A percentile compares a stretch with the other conserved stretches of the same genome.
Conservation (phyloP, 2,329 filamentous ascomycete genomes). For the Apiospora pterosperma region DNA sequence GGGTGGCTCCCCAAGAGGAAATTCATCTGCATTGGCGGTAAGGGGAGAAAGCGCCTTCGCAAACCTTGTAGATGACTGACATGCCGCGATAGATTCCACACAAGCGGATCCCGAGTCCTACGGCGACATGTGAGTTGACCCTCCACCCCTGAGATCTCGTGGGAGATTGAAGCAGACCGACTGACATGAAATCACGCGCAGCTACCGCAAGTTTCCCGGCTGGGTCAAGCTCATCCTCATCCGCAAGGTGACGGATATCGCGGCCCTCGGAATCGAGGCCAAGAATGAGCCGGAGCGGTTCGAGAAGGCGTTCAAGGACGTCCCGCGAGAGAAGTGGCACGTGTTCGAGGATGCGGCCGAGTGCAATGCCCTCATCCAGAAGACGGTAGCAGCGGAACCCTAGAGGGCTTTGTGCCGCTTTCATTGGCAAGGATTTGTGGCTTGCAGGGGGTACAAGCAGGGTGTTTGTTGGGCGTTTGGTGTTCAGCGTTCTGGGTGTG, state of each 20-base stretch:
- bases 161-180: background rate
- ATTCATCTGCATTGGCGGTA: conserved; percentile 71
- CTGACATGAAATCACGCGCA: conserved; percentile 20
- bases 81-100: conserved; percentile 63
- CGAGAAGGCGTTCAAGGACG: conserved; percentile 73
- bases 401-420: background rate
- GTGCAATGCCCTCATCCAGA: conserved; percentile 41
- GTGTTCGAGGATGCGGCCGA: conserved; percentile 79
- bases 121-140: conserved; percentile 64
- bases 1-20: conserved; percentile 74
- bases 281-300: conserved; percentile 76
- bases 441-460: background rate
- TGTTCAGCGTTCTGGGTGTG: background rate
- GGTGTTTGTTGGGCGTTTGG: background rate
- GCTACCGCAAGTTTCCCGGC: conserved; percentile 60
- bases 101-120: conserved; percentile 91
- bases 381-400: conserved; percentile 9
- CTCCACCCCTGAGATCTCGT: background rate
- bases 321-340: conserved; percentile 71
- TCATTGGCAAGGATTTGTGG: background rate
- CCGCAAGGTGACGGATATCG: conserved; percentile 75
- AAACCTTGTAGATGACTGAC: background rate
- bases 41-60: background rate
- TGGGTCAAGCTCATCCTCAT: conserved; percentile 87
- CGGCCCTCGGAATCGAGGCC: conserved; percentile 64